phyloP scores from a whole-genome alignment of 345 rosid genomes.

The Murraya koenigii region DNA sequence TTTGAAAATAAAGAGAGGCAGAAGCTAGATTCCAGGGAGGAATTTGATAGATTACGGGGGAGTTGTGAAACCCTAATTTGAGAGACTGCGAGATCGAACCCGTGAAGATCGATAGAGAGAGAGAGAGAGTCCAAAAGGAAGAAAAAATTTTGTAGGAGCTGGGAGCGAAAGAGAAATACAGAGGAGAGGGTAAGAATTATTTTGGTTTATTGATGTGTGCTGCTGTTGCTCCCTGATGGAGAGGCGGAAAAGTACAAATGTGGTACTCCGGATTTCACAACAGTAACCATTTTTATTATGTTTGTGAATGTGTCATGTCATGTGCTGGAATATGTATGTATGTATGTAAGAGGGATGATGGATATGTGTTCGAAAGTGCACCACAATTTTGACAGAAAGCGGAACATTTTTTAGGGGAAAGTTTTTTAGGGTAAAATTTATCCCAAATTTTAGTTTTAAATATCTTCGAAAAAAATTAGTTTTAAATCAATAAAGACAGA shows the following conservation, averaged over 20 bases:
- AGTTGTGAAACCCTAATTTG: conserved; percentile 35
- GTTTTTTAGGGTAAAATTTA: background rate
- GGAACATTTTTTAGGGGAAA: too few relatives aligned
- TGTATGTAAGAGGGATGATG: too few relatives aligned
- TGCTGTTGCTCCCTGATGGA: background rate
- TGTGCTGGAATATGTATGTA: too few relatives aligned
- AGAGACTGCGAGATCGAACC: conserved; percentile 23
- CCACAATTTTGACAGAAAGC: background rate
- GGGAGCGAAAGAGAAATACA: background rate
- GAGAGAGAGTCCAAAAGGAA: background rate
- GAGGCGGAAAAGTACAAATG: conserved; percentile 35
- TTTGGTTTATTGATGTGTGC: background rate
- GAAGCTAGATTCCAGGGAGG: conserved; percentile 25
- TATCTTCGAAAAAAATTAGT: too few relatives aligned
- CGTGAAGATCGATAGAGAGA: conserved; percentile 42
- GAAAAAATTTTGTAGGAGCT: conserved; percentile 8
- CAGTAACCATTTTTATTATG: background rate
- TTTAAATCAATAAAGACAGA: too few relatives aligned
- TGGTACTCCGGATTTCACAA: conserved; percentile 27
- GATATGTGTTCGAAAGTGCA: background rate
- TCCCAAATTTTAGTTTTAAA: background rate
- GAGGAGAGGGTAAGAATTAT: too few relatives aligned
- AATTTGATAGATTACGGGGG: background rate
- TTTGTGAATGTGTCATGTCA: background rate
- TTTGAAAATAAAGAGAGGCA: background rate